Conservation (phyloP, 116 monocot genomes). For the Phalaenopsis hybrid region DNA sequence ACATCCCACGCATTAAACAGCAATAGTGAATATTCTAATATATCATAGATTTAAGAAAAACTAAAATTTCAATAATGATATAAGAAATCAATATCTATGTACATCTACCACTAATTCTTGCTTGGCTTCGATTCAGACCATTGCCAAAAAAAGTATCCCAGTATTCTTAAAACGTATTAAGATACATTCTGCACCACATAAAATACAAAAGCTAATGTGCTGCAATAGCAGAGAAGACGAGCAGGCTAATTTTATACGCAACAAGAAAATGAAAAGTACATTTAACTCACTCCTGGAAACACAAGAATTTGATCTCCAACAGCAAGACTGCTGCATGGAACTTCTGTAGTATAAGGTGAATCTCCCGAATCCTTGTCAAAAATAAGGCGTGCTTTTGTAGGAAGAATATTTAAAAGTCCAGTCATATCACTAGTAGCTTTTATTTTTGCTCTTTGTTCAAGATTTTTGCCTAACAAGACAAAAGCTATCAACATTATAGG, state of each 20-base stretch:
- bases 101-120: background rate
- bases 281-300: slow-evolving; percentile 73
- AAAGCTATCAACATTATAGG: slow-evolving; percentile 98
- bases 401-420: slow-evolving; percentile 88
- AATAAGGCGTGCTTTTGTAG: slow-evolving; percentile 85
- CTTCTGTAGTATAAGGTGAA: slow-evolving; percentile 55
- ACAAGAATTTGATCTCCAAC: slow-evolving; percentile 84
- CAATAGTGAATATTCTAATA: background rate
- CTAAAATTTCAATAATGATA: background rate
- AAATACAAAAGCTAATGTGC: background rate
- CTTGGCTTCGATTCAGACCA: background rate
- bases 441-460: slow-evolving; percentile 97
- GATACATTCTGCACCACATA: background rate
- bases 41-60: background rate
- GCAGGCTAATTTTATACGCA: background rate
- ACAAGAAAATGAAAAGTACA: background rate
- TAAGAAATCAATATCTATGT: background rate
- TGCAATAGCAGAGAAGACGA: background rate
- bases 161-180: background rate
- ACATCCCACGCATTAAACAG: background rate
- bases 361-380: slow-evolving; percentile 38
- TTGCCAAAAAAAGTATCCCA: background rate
- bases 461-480: slow-evolving; percentile 89
- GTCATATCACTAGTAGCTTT: slow-evolving; percentile 99
- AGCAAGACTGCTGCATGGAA: slow-evolving; percentile 72